A percentile compares a stretch with the other conserved stretches of the same genome.
phyloP scores from a whole-genome alignment of 2,329 filamentous ascomycete genomes.

The Neurospora sp. region DNA sequence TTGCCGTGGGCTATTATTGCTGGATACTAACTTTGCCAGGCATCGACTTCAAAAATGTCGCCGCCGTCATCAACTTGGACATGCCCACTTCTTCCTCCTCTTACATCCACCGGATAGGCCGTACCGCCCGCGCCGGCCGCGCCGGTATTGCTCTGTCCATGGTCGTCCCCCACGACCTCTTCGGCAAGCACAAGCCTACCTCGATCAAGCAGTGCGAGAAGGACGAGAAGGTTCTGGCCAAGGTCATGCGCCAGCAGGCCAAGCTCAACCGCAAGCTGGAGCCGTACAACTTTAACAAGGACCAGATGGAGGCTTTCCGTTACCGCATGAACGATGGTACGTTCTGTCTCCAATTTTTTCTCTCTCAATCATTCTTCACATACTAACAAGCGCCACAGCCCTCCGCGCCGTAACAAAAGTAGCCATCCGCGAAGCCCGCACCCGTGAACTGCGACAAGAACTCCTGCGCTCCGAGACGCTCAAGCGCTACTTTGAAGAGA shows the following conservation, averaged over 20 bases:
- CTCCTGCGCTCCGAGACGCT: slow-evolving; percentile 89
- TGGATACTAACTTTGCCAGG: slow-evolving; percentile 8
- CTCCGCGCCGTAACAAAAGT: slow-evolving; percentile 82
- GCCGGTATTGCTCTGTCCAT: slow-evolving; percentile 95
- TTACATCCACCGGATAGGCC: slow-evolving; percentile 93
- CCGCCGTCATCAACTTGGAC: slow-evolving; percentile 94
- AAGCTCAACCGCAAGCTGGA: slow-evolving; percentile 75
- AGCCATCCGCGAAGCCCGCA: slow-evolving; percentile 80
- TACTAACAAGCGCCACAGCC: slow-evolving; percentile 2
- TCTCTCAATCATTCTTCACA: not conserved
- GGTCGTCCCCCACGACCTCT: slow-evolving; percentile 71
- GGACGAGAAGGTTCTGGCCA: slow-evolving; percentile 74
- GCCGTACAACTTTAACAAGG: slow-evolving; percentile 91
- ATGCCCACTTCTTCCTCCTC: slow-evolving; percentile 79
- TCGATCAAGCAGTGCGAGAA: slow-evolving; percentile 63
- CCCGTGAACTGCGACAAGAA: slow-evolving; percentile 79
- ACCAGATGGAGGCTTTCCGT: slow-evolving; percentile 83
- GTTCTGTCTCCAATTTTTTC: not conserved
- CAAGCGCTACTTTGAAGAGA: slow-evolving; percentile 93
- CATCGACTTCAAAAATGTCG: slow-evolving; percentile 94
- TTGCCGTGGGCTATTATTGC: too few species aligned
- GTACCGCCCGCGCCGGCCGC: slow-evolving; percentile 84
- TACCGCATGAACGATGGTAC: slow-evolving; percentile 81
- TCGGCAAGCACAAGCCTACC: slow-evolving; percentile 83
- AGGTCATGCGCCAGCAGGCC: slow-evolving; percentile 68